phyloP scores from a whole-genome alignment of 1,284 basidiomycete genomes.

The Inonotus obliquus region DNA sequence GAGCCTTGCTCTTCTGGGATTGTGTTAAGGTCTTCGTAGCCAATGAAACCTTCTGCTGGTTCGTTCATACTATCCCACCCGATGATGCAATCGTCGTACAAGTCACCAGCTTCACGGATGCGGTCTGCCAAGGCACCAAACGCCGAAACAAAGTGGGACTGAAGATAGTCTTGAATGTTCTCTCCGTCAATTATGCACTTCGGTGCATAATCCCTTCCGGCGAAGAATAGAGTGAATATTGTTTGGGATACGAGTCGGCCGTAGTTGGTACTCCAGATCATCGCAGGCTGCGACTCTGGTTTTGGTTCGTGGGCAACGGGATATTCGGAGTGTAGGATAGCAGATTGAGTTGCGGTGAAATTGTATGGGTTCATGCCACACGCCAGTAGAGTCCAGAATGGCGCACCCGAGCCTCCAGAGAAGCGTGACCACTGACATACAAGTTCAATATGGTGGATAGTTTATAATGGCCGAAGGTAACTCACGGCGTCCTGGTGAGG shows the following conservation, averaged over 20 bases:
- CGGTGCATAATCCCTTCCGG: slow-evolving; percentile 85
- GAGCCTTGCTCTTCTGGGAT: slow-evolving; percentile 65
- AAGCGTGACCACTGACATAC: slow-evolving; percentile 87
- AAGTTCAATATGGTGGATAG: neutral
- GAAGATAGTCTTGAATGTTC: slow-evolving; percentile 95
- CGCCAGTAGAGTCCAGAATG: slow-evolving; percentile 90
- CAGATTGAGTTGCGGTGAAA: slow-evolving; percentile 81
- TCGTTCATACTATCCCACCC: slow-evolving; percentile 98
- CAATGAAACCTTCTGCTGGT: slow-evolving; percentile 85
- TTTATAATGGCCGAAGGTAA: neutral
- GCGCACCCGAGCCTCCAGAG: slow-evolving; percentile 94
- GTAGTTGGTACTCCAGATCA: slow-evolving; percentile 98
- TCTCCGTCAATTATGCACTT: slow-evolving; percentile 87
- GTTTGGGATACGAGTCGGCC: slow-evolving; percentile 85
- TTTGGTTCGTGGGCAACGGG: slow-evolving; percentile 57
- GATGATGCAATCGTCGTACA: slow-evolving; percentile 85
- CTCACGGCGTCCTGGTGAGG: slow-evolving; percentile 95
- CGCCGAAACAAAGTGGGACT: slow-evolving; percentile 81
- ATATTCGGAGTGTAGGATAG: slow-evolving; percentile 89
- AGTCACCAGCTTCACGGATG: slow-evolving; percentile 66
- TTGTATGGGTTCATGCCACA: slow-evolving; percentile 88
- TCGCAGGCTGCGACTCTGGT: slow-evolving; percentile 77
- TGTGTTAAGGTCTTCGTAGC: slow-evolving; percentile 66
- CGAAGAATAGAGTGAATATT: slow-evolving; percentile 93
- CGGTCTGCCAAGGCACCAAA: slow-evolving; percentile 71